Evolutionary conservation across 345 rosid species (phyloP), one percentile per base, ranked within the genome.

Genomic region (Orychophragmus violaceus): DNA sequence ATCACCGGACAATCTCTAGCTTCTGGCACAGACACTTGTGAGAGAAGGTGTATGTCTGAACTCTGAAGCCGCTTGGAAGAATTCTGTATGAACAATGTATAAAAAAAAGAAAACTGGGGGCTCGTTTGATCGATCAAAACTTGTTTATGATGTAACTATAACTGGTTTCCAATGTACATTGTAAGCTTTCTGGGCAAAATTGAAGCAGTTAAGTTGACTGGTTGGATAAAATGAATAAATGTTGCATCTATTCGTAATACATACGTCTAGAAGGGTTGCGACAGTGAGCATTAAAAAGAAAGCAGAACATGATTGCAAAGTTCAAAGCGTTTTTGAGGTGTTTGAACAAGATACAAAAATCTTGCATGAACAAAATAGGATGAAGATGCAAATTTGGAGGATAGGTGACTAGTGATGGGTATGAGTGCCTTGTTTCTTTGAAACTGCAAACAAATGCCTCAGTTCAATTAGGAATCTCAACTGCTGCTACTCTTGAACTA

Each of bases 371-470:
- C n/a, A n/a, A n/a, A n/a, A n/a, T n/a, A n/a, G n/a, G n/a, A n/a
- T n/a, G n/a, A n/a, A n/a, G n/a, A n/a, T n/a, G n/a, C n/a, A n/a
- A n/a, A n/a, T n/a, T n/a, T n/a, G n/a, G n/a, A n/a, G n/a, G n/a
- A n/a, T n/a, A n/a, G n/a, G n/a, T n/a, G n/a, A n/a, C n/a, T n/a
- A n/a, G n/a, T n/a, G n/a, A n/a, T n/a, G n/a, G n/a, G n/a, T n/a
- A n/a, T n/a, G n/a, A n/a, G n/a, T n/a, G n/a, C n/a, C n/a, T n/a
- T n/a, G n/a, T n/a, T n/a, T n/a, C n/a, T n/a, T 72, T 88, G 89
- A 73, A 90, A 94, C 97, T 88, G 88, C 33, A 62, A 5, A 41
- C 21, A 12, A 28, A 36, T 25, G 36, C 48, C 6, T n/a, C n/a
- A n/a, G 37, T 51, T 22, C 32, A 16, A n/a, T 13, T 0, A 45